Base-by-base conservation (phyloP, 768 basidiomycete genomes). In the Amanita exitialis region DNA sequence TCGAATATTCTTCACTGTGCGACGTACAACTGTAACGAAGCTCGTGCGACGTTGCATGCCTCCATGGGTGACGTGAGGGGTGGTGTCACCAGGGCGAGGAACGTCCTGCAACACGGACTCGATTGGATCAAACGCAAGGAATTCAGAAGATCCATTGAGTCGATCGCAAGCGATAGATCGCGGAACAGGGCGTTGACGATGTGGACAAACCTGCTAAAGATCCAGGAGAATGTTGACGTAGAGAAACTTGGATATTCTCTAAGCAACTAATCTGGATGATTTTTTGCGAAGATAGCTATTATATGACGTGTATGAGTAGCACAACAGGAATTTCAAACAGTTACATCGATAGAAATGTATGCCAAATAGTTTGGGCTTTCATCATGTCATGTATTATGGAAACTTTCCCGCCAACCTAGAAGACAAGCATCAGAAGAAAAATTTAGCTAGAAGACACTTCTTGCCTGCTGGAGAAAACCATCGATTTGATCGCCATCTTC, bases 1-100 rank as follows among this genome's bases (percentile, higher is more conserved):
- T 79, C 75, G 56, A 89, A 90, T 60, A 82, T 89, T 52, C 68
- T 90, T 8, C 87, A 90, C 57, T 84, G 83, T 50, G 86, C 80
- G 4, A 70, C 73, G 5, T 90, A 90, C 61, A 72, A 71, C 52
- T 66, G 73, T 1, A 61, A 61, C 16, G 60, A 62, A 18, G 66
- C 64, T 30, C 73, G 87, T 2, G 78, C 79, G 25, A 90, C 87
- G 2, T 70, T 90, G 5, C 88, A 89, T 56, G 86, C 75, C 0
- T 77, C 70, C 42, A 79, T 86, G 62, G 84, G 85, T 2, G 77
- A 82, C 53, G 67, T 70, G 3, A 72, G 75, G 6, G 83, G 83
- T 0, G 84, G 87, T 0, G 68, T 75, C 3, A 62, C 67, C 1
- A 78, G 86, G 0, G 86, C 84, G 3, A 68, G 84, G 21, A 87